A percentile compares a stretch with the other conserved stretches of the same genome.
Evolutionary conservation across 1,284 basidiomycete species (phyloP).

Genomic region (Trametes sp.): DNA sequence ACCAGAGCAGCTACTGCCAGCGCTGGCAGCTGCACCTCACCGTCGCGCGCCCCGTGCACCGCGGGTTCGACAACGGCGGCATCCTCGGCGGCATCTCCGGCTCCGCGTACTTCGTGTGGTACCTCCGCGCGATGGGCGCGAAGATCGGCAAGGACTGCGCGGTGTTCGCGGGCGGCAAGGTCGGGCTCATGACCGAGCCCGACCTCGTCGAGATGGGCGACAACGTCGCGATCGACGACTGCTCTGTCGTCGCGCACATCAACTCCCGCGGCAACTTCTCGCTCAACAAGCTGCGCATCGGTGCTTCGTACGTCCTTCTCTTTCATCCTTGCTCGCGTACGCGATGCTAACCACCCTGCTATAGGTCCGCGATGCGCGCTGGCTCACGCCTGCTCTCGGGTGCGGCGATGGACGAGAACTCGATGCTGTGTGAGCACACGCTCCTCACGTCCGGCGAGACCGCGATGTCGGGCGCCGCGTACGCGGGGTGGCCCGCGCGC

Average conservation of each 20-base stretch:
- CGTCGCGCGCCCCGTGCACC: conserved; percentile 45
- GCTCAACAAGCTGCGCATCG: conserved; percentile 51
- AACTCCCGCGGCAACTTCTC: conserved; percentile 54
- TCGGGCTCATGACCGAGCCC: conserved; percentile 53
- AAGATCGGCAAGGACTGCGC: conserved; percentile 51
- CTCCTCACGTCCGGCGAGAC: conserved; percentile 21
- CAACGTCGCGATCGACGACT: conserved; percentile 51
- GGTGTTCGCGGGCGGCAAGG: conserved; percentile 48
- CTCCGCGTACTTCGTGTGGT: conserved; percentile 53
- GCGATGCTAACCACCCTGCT: neutral
- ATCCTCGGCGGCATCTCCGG: conserved; percentile 48
- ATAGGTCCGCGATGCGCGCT: conserved; percentile 19
- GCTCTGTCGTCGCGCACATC: conserved; percentile 55
- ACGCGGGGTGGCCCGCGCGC: conserved; percentile 22
- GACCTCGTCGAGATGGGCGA: conserved; percentile 53
- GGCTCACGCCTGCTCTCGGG: conserved; percentile 21
- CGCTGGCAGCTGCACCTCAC: conserved; percentile 54
- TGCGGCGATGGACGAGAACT: conserved; percentile 22
- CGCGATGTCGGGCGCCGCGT: conserved; percentile 17
- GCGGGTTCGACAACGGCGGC: conserved; percentile 50
- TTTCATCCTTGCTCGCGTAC: neutral
- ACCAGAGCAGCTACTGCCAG: conserved; percentile 54
- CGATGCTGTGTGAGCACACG: conserved; percentile 23
- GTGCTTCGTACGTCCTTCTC: conserved; percentile 41
- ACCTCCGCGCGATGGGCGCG: conserved; percentile 49